A percentile compares a stretch with the other conserved stretches of the same genome.
These are phyloP conservation scores for Neonectria coccinea DNA, from an alignment of 2,329 filamentous ascomycete species.

Conservation along the genomic window DNA sequence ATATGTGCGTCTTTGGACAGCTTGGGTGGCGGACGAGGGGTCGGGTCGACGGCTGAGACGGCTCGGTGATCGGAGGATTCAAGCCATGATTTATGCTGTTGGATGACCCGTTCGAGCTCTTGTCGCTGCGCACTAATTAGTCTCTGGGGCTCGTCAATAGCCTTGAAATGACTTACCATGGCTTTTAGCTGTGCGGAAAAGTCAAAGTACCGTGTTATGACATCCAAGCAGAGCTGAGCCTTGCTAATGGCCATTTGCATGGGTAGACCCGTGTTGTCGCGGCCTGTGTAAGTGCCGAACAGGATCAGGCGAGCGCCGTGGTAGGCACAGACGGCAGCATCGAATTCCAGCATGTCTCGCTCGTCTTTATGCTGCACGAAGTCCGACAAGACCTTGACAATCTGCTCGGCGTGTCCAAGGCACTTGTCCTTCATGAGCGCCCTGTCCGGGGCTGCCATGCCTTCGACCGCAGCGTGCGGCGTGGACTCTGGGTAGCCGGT, in stretches of 20 bases:
- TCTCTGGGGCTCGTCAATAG: fast-evolving
- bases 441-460: conserved; percentile 42
- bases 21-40: conserved; percentile 25
- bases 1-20: conserved; percentile 42
- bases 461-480: conserved; percentile 48
- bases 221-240: conserved; percentile 42
- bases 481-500: conserved; percentile 56
- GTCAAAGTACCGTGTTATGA: conserved; percentile 44
- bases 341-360: conserved; percentile 52
- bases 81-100: conserved; percentile 41
- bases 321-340: conserved; percentile 57
- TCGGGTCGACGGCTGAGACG: conserved; percentile 30
- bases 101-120: conserved; percentile 44
- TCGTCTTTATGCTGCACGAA: conserved; percentile 50
- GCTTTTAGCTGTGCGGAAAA: conserved; percentile 45
- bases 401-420: conserved; percentile 53
- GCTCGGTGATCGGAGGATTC: conserved; percentile 39
- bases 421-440: conserved; percentile 48
- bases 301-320: conserved; percentile 55
- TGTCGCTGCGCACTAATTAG: conserved; percentile 33
- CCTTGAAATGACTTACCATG: conserved; percentile 29
- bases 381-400: conserved; percentile 49
- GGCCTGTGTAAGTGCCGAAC: conserved; percentile 46
- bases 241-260: conserved; percentile 46
- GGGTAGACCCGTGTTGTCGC: conserved; percentile 40